Evolutionary conservation across 2,329 filamentous ascomycete species (phyloP).

Genomic region (Amylocarpus encephaloides): DNA sequence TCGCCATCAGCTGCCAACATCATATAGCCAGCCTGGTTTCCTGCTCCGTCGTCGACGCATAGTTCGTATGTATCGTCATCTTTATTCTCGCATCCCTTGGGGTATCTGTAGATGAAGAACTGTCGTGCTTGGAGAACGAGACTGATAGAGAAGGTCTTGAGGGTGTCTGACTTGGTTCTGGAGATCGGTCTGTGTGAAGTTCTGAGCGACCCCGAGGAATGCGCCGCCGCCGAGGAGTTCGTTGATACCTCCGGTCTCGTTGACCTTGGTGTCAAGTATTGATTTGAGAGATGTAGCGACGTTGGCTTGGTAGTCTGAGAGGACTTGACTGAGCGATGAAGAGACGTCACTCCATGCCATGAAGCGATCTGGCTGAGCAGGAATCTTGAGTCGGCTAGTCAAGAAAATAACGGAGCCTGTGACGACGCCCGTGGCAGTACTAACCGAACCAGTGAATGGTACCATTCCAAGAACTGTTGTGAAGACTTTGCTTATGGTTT

Average conservation of each 20-base stretch:
- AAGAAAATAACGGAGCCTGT: slow-evolving; percentile 1
- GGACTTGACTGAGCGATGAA: background rate
- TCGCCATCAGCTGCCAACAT: background rate
- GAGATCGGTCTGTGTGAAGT: slow-evolving; percentile 11
- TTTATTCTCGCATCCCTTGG: background rate
- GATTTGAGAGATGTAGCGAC: slow-evolving; percentile 1
- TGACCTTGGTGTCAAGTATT: slow-evolving; percentile 5
- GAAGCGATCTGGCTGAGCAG: slow-evolving; percentile 6
- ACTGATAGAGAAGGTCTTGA: slow-evolving; percentile 3
- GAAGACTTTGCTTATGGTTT: slow-evolving; percentile 1
- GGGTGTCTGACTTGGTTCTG: slow-evolving; percentile 1
- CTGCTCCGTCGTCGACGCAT: background rate
- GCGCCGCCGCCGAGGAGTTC: slow-evolving; percentile 3
- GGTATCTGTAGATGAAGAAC: slow-evolving; percentile 1
- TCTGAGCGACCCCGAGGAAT: slow-evolving; percentile 10
- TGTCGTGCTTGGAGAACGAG: slow-evolving; percentile 6
- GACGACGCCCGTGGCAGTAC: background rate
- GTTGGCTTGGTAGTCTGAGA: slow-evolving; percentile 5
- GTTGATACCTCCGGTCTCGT: slow-evolving; percentile 7
- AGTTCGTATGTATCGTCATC: background rate
- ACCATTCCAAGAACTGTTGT: slow-evolving; percentile 4
- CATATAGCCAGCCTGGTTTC: background rate
- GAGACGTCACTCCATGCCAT: slow-evolving; percentile 9
- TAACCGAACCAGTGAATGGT: slow-evolving; percentile 9
- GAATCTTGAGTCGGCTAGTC: background rate